Evolutionary conservation across 2,329 filamentous ascomycete genomes (phyloP).

Genomic region (Fonsecaea erecta): DNA sequence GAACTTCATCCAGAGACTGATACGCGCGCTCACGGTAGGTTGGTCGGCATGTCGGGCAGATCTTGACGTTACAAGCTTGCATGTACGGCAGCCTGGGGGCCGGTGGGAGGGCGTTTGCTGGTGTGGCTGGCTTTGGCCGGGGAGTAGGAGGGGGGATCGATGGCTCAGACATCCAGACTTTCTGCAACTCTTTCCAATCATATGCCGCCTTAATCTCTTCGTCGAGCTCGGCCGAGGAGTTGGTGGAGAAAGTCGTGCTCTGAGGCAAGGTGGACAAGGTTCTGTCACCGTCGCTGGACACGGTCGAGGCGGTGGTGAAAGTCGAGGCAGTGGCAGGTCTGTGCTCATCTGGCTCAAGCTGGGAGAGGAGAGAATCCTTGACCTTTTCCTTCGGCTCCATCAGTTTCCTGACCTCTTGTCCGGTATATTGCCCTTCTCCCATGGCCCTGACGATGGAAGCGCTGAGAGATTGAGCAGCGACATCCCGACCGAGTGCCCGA

Average conservation of each 20-base stretch:
- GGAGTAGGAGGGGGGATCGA: slow-evolving; percentile 18
- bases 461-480: slow-evolving; percentile 41
- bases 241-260: slow-evolving; percentile 38
- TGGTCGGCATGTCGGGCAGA: slow-evolving; percentile 57
- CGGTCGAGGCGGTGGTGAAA: slow-evolving; percentile 24
- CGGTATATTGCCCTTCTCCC: slow-evolving; percentile 48
- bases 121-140: not conserved
- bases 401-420: slow-evolving; percentile 48
- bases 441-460: slow-evolving; percentile 50
- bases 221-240: slow-evolving; percentile 30
- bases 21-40: slow-evolving; percentile 47
- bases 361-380: slow-evolving; percentile 37
- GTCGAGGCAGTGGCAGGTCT: slow-evolving; percentile 31
- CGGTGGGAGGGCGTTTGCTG: not conserved
- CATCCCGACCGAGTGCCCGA: slow-evolving; percentile 14
- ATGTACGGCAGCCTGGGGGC: not conserved
- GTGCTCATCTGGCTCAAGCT: slow-evolving; percentile 24
- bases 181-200: slow-evolving; percentile 34
- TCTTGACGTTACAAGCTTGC: slow-evolving; percentile 50
- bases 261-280: slow-evolving; percentile 35
- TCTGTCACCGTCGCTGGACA: slow-evolving; percentile 16
- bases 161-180: slow-evolving; percentile 29
- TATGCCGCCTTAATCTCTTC: slow-evolving; percentile 33
- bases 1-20: slow-evolving; percentile 42
- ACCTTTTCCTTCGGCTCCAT: slow-evolving; percentile 49